Evolutionary conservation across 1,284 basidiomycete genomes (phyloP).

Genomic region (Tranzscheliella williamsii): DNA sequence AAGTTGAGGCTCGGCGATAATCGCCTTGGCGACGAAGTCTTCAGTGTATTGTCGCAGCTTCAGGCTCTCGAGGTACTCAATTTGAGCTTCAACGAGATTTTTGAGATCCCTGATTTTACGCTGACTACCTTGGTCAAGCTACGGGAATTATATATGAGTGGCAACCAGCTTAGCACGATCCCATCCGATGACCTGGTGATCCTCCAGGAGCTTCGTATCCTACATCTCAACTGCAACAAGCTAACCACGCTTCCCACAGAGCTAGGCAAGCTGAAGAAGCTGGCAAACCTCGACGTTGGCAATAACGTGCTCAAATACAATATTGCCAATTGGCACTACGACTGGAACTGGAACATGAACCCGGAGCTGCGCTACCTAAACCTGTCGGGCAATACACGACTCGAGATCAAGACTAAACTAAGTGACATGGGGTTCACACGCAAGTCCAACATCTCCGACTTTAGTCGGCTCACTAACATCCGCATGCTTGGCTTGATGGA

Average conservation of each 20-base stretch:
- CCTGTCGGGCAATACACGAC: slow-evolving; percentile 80
- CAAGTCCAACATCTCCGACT: slow-evolving; percentile 72
- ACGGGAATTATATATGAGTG: slow-evolving; percentile 87
- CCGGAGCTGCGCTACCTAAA: slow-evolving; percentile 87
- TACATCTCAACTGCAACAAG: slow-evolving; percentile 93
- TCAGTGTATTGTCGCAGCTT: slow-evolving; percentile 76
- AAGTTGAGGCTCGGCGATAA: slow-evolving; percentile 89
- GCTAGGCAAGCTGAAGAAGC: slow-evolving; percentile 77
- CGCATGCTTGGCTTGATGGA: slow-evolving; percentile 95
- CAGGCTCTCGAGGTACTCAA: slow-evolving; percentile 71
- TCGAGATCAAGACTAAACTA: slow-evolving; percentile 76
- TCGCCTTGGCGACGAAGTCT: slow-evolving; percentile 77
- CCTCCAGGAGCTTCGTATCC: slow-evolving; percentile 53
- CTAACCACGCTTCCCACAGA: slow-evolving; percentile 90
- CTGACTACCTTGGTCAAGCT: slow-evolving; percentile 73
- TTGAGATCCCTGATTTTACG: slow-evolving; percentile 75
- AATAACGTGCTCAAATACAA: slow-evolving; percentile 96
- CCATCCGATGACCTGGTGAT: slow-evolving; percentile 69
- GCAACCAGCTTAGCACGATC: slow-evolving; percentile 86
- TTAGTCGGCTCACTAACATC: slow-evolving; percentile 79
- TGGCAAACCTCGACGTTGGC: slow-evolving; percentile 87
- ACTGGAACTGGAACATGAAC: slow-evolving; percentile 99
- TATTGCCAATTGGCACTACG: slow-evolving; percentile 97
- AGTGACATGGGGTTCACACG: slow-evolving; percentile 58
- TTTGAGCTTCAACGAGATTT: slow-evolving; percentile 92